Percentiles rank a stretch among this genome's conserved stretches.
These are phyloP conservation scores for Nidularia sp. DNA, from an alignment of 768 basidiomycete species.

Conservation along the genomic window DNA sequence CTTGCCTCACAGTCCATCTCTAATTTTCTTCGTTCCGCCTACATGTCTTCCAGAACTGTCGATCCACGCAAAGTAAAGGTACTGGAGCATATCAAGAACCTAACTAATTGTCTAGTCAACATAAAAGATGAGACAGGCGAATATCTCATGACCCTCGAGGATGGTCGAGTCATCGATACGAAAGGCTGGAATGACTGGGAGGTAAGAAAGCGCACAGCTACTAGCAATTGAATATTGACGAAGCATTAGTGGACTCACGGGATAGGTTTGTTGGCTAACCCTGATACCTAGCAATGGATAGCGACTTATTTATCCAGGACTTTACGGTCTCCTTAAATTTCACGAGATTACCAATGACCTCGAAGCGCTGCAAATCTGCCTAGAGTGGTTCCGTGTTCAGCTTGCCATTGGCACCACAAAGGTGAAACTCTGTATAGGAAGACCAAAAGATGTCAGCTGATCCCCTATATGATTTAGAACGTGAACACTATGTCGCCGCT, in stretches of 20 bases:
- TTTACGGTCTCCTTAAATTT: conserved; percentile 36
- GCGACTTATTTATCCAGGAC: conserved; percentile 14
- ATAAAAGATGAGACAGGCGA: conserved; percentile 51
- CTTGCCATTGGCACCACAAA: conserved; percentile 48
- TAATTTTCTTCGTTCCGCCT: background rate
- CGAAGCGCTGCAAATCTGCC: conserved; percentile 31
- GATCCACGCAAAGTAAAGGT: conserved; percentile 22
- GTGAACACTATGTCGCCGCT: conserved; percentile 57
- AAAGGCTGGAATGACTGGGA: conserved; percentile 61
- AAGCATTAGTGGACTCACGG: conserved; percentile 37
- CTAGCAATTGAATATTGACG: conserved; percentile 1
- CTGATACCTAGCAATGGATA: too few species aligned
- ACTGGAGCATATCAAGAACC: conserved; percentile 23
- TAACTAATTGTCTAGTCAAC: conserved; percentile 42
- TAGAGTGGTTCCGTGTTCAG: conserved; percentile 45
- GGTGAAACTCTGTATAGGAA: conserved; percentile 11
- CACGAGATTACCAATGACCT: conserved; percentile 35
- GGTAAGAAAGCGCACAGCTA: conserved; percentile 12
- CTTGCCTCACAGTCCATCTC: too few species aligned
- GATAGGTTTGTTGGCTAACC: conserved; percentile 20
- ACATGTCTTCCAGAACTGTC: conserved; percentile 26
- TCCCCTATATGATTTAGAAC: conserved; percentile 31
- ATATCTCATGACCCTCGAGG: conserved; percentile 42
- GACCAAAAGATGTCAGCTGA: background rate
- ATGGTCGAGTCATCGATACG: conserved; percentile 51